These are phyloP conservation scores for Paragyromitra xinjiangensis DNA, from an alignment of 495 filamentous ascomycete genomes.

Conservation along the genomic window DNA sequence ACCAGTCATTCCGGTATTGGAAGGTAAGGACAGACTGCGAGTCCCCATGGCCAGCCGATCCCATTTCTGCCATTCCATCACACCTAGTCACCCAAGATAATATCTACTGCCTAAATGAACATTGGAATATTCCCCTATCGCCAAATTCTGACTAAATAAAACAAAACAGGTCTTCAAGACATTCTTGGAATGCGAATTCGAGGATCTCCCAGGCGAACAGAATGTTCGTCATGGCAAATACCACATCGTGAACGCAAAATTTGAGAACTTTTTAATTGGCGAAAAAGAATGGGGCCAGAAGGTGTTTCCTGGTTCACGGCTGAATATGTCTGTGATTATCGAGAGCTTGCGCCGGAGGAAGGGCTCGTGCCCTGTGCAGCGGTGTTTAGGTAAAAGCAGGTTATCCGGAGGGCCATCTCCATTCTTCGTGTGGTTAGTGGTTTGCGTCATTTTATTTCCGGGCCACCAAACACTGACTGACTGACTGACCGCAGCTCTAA, in stretches of 20 bases:
- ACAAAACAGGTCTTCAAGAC: background rate
- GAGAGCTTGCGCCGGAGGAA: conserved; percentile 8
- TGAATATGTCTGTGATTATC: conserved; percentile 11
- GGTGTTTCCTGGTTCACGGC: background rate
- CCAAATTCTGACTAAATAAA: background rate
- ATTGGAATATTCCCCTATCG: background rate
- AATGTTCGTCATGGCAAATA: conserved; percentile 1
- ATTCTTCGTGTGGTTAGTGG: background rate
- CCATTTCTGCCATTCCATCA: background rate
- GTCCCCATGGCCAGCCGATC: background rate
- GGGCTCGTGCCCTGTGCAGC: background rate
- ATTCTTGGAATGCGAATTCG: background rate
- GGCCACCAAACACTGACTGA: background rate
- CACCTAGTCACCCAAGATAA: background rate
- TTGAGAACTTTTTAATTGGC: background rate
- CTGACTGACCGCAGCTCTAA: background rate
- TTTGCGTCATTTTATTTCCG: background rate
- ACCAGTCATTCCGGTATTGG: conserved; percentile 2
- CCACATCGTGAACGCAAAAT: background rate
- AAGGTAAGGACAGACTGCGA: background rate
- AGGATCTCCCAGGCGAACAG: conserved; percentile 1
- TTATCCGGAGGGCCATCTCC: background rate
- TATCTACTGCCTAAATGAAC: background rate
- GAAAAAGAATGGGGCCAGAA: conserved; percentile 2
- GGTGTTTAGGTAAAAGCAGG: background rate